phyloP scores from a whole-genome alignment of 2,329 filamentous ascomycete species.

The Cladobotryum protrusum region DNA sequence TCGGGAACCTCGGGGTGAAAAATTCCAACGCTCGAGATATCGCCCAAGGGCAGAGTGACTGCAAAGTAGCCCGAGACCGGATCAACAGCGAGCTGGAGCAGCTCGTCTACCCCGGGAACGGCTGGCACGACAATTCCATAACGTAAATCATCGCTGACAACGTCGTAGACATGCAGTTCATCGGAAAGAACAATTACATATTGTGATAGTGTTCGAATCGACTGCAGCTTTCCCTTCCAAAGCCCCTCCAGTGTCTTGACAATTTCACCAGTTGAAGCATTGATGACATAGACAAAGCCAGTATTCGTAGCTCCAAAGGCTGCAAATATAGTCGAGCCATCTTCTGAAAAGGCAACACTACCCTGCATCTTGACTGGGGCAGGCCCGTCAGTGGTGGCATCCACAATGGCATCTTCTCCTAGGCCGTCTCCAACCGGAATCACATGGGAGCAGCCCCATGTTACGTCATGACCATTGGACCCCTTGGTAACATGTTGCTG shows the following conservation, averaged over 20 bases:
- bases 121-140: slow-evolving; percentile 56
- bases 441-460: slow-evolving; percentile 65
- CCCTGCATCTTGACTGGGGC: slow-evolving; percentile 44
- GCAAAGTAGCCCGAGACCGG: slow-evolving; percentile 58
- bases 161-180: slow-evolving; percentile 72
- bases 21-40: slow-evolving; percentile 54
- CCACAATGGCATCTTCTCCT: slow-evolving; percentile 33
- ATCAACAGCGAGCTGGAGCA: slow-evolving; percentile 68
- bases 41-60: slow-evolving; percentile 45
- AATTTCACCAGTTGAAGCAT: slow-evolving; percentile 62
- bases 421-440: slow-evolving; percentile 48
- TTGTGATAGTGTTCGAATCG: slow-evolving; percentile 65
- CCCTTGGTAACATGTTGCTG: slow-evolving; percentile 61
- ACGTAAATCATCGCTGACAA: slow-evolving; percentile 69
- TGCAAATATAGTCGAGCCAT: slow-evolving; percentile 76
- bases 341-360: slow-evolving; percentile 70
- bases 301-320: slow-evolving; percentile 49
- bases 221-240: slow-evolving; percentile 58
- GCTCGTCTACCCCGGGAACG: slow-evolving; percentile 31
- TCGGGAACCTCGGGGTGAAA: slow-evolving; percentile 57
- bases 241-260: slow-evolving; percentile 62
- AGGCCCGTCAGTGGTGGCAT: slow-evolving; percentile 18
- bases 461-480: slow-evolving; percentile 48
- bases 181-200: slow-evolving; percentile 71
- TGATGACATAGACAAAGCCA: slow-evolving; percentile 68